Evolutionary conservation across 2,329 filamentous ascomycete species (phyloP), one percentile per base, ranked within the genome.

Genomic region (Trichophyton verrucosum): DNA sequence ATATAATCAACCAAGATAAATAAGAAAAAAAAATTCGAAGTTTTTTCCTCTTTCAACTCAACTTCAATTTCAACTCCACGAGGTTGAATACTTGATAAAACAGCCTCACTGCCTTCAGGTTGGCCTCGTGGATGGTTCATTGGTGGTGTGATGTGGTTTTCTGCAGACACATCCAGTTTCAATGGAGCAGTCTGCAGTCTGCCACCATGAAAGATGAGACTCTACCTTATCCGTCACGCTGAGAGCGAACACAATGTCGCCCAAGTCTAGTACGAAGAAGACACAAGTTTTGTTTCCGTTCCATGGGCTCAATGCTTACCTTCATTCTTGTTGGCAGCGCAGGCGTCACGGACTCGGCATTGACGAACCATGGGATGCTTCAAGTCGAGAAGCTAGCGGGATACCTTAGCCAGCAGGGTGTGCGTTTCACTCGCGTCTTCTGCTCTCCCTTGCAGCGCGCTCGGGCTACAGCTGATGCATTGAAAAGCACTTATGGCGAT

Each of bases 241-340:
- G 90, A 95, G 76, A 92, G 89, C 11, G 88, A 94, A 66, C 89
- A 95, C 76, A 96, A 96, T 72, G 86, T 94, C 63, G 65, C 66
- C 86, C 87, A 59, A 81, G 65, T 67, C 66, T 64, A 65, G 67
- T 65, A 67, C 61, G 58, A 61, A 58, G 56, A 51, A 22, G 38
- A 53, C 22, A 42, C 46, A 30, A 30, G 38, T 17, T 42, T 42
- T 44, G 36, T 57, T 57, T 42, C 22, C 27, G 22, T 6, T 22
- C 8, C 13, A 8, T 44, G 27, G 57, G 51, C 8, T 46, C 36
- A 47, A 59, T 59, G 47, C 57, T 59, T 59, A 59, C 57, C 20
- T 40, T 20, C 20, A 42, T 53, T 15, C 40, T 59, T 51, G 30
- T 63, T 60, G 27, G 53, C 78, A 49, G 46, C 22, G 46, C n/a